A percentile compares a stretch with the other conserved stretches of the same genome.
Conservation (phyloP, 1,139 yeast species). For the Wickerhamomyces sp. region DNA sequence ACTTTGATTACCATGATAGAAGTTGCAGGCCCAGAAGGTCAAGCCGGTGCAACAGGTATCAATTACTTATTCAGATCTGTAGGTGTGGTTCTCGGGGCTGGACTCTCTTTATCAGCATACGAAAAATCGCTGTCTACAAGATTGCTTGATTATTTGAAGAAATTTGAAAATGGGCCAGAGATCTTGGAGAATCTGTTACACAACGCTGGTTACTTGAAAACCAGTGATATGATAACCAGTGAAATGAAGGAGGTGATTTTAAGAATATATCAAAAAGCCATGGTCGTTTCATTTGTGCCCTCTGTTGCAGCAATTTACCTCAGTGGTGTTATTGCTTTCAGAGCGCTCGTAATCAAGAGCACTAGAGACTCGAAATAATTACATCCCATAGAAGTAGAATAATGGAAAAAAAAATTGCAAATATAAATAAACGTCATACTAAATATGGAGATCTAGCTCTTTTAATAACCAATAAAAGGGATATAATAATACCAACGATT, state of each 20-base stretch:
- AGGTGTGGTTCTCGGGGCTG: conserved; percentile 42
- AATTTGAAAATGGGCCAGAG: conserved; percentile 2
- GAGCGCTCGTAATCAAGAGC: no score
- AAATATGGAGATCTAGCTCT: no score
- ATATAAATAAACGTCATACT: no score
- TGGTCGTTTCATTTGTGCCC: conserved; percentile 3
- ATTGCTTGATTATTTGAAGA: not conserved
- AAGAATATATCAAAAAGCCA: conserved; percentile 1
- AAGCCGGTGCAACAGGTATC: conserved; percentile 30
- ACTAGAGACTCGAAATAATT: no score
- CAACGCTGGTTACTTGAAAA: conserved; percentile 6
- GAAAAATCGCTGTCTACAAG: not conserved
- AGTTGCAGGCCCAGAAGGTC: conserved; percentile 29
- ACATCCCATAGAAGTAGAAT: no score
- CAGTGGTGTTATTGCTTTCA: not conserved
- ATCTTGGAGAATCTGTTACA: conserved; percentile 3
- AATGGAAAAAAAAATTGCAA: no score
- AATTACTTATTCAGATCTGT: conserved; percentile 30
- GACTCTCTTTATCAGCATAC: conserved; percentile 32
- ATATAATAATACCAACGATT: not conserved
- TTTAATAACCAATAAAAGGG: not conserved
- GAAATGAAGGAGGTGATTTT: conserved; percentile 1
- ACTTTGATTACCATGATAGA: conserved; percentile 37
- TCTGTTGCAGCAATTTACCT: not conserved
- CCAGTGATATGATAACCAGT: not conserved